phyloP scores from a whole-genome alignment of 371 early-diverging fungal species.

The Mucor velutinosus region DNA sequence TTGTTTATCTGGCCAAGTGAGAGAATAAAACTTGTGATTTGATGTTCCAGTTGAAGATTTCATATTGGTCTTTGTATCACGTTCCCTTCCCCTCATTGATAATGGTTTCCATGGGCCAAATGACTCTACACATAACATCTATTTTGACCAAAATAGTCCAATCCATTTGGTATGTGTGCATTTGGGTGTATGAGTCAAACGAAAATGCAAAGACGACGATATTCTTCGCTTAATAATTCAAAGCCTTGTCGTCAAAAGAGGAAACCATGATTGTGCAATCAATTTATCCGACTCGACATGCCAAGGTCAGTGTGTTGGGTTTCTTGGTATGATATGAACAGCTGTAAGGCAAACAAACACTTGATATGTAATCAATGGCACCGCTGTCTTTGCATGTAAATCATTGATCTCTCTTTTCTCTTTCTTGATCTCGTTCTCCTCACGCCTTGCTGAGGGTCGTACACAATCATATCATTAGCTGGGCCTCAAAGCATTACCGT shows the following conservation, averaged over 20 bases:
- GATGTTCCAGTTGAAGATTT: background rate
- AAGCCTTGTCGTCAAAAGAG: constrained; percentile 9
- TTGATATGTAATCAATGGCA: background rate
- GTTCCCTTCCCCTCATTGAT: background rate
- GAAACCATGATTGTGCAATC: constrained; percentile 8
- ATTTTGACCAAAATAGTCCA: background rate
- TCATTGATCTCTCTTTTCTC: background rate
- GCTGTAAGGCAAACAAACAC: background rate
- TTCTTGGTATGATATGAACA: no score
- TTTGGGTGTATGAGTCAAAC: background rate
- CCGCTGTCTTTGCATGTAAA: background rate
- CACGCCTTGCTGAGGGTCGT: background rate
- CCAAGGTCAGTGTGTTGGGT: background rate
- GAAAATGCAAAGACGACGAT: background rate
- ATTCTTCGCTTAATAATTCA: background rate
- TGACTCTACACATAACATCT: background rate
- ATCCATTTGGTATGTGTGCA: background rate
- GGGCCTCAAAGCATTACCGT: background rate
- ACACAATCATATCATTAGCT: background rate
- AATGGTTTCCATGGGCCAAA: background rate
- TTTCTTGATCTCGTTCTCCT: background rate
- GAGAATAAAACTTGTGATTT: background rate
- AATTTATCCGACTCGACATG: background rate
- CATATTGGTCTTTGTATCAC: background rate
- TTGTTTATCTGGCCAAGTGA: background rate